Conservation (phyloP, 495 filamentous ascomycete species). For the Neurospora tetrasperma region DNA sequence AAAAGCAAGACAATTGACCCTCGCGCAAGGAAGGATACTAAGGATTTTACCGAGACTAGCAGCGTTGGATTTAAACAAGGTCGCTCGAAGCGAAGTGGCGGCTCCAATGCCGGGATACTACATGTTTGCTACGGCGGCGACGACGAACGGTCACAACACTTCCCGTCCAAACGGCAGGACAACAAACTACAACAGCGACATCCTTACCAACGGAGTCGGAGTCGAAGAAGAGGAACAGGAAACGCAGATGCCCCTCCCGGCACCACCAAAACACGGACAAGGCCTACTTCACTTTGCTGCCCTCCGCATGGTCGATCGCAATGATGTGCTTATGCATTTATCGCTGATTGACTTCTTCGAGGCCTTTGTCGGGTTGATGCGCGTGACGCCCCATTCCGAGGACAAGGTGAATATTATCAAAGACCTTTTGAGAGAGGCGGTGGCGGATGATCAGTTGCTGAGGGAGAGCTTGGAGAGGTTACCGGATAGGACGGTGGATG, state of each 20-base stretch:
- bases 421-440: constrained; percentile 28
- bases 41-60: constrained; percentile 60
- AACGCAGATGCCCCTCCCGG: constrained; percentile 11
- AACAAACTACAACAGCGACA: not conserved
- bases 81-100: constrained; percentile 47
- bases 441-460: constrained; percentile 28
- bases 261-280: constrained; percentile 14
- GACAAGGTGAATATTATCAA: constrained; percentile 32
- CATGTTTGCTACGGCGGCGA: not conserved
- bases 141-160: not conserved
- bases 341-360: constrained; percentile 68
- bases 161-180: too few relatives aligned
- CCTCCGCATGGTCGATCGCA: constrained; percentile 60
- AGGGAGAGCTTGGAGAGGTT: constrained; percentile 30
- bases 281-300: constrained; percentile 70
- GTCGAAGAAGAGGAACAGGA: not conserved
- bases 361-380: constrained; percentile 47
- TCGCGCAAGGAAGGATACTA: constrained; percentile 70
- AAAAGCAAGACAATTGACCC: constrained; percentile 51
- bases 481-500: constrained; percentile 33
- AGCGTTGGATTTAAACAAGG: constrained; percentile 49
- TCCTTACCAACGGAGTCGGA: constrained; percentile 20
- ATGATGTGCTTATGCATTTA: constrained; percentile 71
- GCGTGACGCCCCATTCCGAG: constrained; percentile 31
- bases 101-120: constrained; percentile 48